These are phyloP conservation scores for Thalassiosira mediterranea DNA, from an alignment of 352 stramenopile genomes.

Conservation along the genomic window DNA sequence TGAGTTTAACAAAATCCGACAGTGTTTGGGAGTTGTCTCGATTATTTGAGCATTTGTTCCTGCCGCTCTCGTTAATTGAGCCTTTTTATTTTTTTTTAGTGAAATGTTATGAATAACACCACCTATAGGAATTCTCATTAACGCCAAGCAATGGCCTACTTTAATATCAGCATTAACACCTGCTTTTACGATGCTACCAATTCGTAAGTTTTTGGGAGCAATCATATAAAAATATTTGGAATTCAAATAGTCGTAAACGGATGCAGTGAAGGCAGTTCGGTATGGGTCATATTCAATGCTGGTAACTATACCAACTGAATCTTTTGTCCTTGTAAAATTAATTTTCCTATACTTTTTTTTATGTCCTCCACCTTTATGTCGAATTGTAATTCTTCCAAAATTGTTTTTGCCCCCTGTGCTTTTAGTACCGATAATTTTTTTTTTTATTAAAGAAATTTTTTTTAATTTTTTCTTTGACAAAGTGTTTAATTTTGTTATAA, in stretches of 20 bases:
- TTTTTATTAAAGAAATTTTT: constrained; percentile 56
- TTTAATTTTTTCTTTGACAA: constrained; percentile 30
- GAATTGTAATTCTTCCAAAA: constrained; percentile 55
- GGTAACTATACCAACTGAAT: constrained; percentile 57
- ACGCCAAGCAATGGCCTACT: constrained; percentile 30
- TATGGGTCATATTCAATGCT: constrained; percentile 68
- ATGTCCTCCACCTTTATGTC: constrained; percentile 57
- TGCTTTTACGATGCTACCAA: constrained; percentile 33
- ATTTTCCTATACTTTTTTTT: constrained; percentile 61
- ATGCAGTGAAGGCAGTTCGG: constrained; percentile 58
- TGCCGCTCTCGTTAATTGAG: constrained; percentile 47
- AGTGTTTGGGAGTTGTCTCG: constrained; percentile 44
- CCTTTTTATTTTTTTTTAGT: constrained; percentile 22
- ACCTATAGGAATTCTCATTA: constrained; percentile 51
- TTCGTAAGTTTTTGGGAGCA: constrained; percentile 50
- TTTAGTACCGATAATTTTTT: constrained; percentile 47
- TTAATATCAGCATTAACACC: constrained; percentile 39
- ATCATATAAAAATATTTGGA: constrained; percentile 59
- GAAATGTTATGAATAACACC: constrained; percentile 64
- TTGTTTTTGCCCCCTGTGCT: constrained; percentile 58
- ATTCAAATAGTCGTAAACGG: constrained; percentile 48
- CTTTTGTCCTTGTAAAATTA: constrained; percentile 58
- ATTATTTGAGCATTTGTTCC: constrained; percentile 62
- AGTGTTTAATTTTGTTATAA: constrained; percentile 30
- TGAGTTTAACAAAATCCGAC: constrained; percentile 45